A percentile compares a stretch with the other conserved stretches of the same genome.
These are phyloP conservation scores for Pichia inconspicua DNA, from an alignment of 1,139 yeast species.

Conservation along the genomic window DNA sequence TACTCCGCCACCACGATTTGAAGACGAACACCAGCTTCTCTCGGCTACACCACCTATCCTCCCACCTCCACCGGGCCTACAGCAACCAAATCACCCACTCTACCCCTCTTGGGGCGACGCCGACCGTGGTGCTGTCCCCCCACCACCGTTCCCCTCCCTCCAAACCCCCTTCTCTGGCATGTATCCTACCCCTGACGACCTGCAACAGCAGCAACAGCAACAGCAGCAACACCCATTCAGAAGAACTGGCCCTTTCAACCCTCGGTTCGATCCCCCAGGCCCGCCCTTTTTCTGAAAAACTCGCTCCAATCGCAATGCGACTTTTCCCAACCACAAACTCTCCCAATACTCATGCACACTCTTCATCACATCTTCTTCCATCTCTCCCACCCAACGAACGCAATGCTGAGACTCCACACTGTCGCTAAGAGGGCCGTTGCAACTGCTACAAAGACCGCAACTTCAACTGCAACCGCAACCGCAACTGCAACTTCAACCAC, in stretches of 20 bases:
- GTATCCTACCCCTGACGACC: not conserved
- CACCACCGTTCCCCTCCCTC: not conserved
- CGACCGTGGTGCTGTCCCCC: slow-evolving; percentile 29
- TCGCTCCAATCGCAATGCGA: not conserved
- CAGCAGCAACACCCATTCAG: not conserved
- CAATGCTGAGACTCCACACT: slow-evolving; percentile 1
- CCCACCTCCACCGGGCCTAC: not conserved
- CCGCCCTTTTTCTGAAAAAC: not conserved
- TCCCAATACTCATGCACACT: too few species aligned
- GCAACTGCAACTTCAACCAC: too few species aligned
- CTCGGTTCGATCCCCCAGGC: not conserved
- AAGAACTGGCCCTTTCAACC: not conserved
- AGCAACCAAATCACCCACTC: not conserved
- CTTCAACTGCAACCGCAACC: slow-evolving; percentile 9
- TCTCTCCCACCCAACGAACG: not conserved
- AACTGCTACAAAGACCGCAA: slow-evolving; percentile 17
- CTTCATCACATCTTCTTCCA: not conserved
- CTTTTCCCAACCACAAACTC: not conserved
- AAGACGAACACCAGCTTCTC: slow-evolving; percentile 28
- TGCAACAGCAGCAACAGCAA: not conserved
- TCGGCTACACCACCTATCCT: not conserved
- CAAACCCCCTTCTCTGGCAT: not conserved
- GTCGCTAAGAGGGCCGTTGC: slow-evolving; percentile 13
- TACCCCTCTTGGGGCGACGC: slow-evolving; percentile 33
- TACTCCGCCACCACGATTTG: slow-evolving; percentile 29